Base-by-base conservation (phyloP, 2,329 filamentous ascomycete species). In the Chrysosporium keratinophilum region DNA sequence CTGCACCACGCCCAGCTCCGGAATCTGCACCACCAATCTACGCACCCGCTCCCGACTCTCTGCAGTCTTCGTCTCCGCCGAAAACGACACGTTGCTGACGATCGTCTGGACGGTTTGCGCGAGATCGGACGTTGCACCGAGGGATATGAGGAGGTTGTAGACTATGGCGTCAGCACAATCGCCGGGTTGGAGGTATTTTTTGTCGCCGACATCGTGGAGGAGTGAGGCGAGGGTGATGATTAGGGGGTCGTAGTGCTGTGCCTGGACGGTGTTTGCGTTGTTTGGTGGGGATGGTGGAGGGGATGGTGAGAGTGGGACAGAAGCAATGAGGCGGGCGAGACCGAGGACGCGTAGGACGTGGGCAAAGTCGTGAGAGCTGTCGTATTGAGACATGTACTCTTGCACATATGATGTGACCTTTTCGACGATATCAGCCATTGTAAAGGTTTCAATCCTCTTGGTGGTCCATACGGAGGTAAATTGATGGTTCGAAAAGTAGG, bases 191-290 rank as follows among this genome's bases (percentile, higher is more conserved):
- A 83, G 69, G 67, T 95, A 95, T 71, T 95, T 95, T 67, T 79
- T 82, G 71, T 95, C 90, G 57, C 87, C 88, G n/a, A 95, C 83
- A 63, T 95, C 90, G 71, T 95, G 90, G n/a, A 91, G 78, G 3
- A 90, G 76, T 1, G 86, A 86, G 1, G 81, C 75, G 23, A 94
- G 81, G 28, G 80, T 80, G 59, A 93, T 75, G 28, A 82, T 69
- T 12, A 74, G 71, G 3, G 70, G 71, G 65, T 87, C 76, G 61
- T 76, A 76, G 28, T 20, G 23, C 14, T 15, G 35, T 9, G 19
- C 20, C 14, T 34, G 14, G 34, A 31, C n/a, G n/a, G n/a, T n/a
- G 9, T 4, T 34, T 35, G n/a, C 33, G 14, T 40, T 28, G 28
- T 41, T 31, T 20, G 39, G 15, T 1, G 23, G 9, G 12, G 49